Evolutionary conservation across 2,329 filamentous ascomycete species (phyloP), one percentile per base, ranked within the genome.

Genomic region (Diaporthe amygdali): DNA sequence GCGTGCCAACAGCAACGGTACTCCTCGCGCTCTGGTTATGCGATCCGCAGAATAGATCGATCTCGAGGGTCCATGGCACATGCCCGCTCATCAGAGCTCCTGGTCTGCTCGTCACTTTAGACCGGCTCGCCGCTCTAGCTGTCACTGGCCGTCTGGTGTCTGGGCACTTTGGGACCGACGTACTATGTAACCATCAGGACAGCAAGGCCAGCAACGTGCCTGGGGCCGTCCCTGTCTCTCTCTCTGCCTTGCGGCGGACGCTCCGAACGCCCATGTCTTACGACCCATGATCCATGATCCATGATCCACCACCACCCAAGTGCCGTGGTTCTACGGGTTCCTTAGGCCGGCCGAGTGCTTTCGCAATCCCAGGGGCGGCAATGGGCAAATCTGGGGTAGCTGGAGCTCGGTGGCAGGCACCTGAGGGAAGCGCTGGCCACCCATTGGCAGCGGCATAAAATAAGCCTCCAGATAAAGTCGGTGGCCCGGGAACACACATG

Each of bases 401-500:
- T 17, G 30, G 30, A 55, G 25, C 30, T 59, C 22, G n/a, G 54
- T 63, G 59, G 32, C 59, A 34, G 27, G 41, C 41, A 25, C 41
- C 56, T 22, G 20, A 5, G 27, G 39, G 39, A 15, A 32, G 37
- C 34, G 34, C 34, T 22, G 37, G 34, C 54, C 34, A 59, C 34
- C 34, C 54, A 41, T 5, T 14, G 22, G 34, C 22, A 27, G 54
- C 37, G 54, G 54, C 56, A 63, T 47, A 20, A 63, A 63, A 37
- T 37, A 47, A 64, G 44, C 59, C 59, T 64, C 59, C n/a, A 49
- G 59, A 64, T 49, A 64, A 34, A 37, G 41, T 47, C 20, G 27
- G 32, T 46, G 59, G 39, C 20, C 59, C 59, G 59, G 32, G 56
- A 22, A 34, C n/a, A 46, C 5, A 47, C 56, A 47, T 46, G 56